Conservation (phyloP, 495 filamentous ascomycete genomes). For the Penicillium flavigenum region DNA sequence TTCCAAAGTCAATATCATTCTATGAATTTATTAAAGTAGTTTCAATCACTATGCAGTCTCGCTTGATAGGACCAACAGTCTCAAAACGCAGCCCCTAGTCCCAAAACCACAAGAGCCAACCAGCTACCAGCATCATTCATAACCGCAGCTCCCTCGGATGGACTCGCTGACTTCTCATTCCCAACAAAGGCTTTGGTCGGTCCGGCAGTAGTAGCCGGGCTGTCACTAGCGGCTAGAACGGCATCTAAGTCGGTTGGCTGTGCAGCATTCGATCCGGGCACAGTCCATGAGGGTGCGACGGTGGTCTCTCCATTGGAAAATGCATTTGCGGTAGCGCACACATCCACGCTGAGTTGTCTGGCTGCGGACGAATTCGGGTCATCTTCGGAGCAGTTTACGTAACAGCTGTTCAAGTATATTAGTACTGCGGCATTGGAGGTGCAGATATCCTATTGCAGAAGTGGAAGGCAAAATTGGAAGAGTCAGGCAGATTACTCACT, state of each 20-base stretch:
- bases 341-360: constrained; percentile 16
- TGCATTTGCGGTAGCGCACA: constrained; percentile 27
- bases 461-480: neutral
- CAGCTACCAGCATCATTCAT: constrained; percentile 16
- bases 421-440: neutral
- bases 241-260: constrained; percentile 14
- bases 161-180: constrained; percentile 10
- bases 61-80: too few relatives aligned
- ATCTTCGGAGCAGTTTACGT: constrained; percentile 23
- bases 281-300: constrained; percentile 16
- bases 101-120: constrained; percentile 26
- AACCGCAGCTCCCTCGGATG: constrained; percentile 19
- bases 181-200: constrained; percentile 15
- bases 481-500: constrained; percentile 18
- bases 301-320: constrained; percentile 14
- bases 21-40: neutral
- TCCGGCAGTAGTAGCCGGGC: neutral
- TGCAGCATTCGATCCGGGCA: constrained; percentile 13
- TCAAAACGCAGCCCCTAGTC: constrained; percentile 17
- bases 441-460: neutral
- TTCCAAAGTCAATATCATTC: neutral
- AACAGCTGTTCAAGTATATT: constrained; percentile 17
- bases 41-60: too few relatives aligned
- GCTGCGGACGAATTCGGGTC: constrained; percentile 14
- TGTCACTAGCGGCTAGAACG: neutral